These are phyloP conservation scores for Aspergillus saccharolyticus DNA, from an alignment of 495 filamentous ascomycete species.

Conservation along the genomic window DNA sequence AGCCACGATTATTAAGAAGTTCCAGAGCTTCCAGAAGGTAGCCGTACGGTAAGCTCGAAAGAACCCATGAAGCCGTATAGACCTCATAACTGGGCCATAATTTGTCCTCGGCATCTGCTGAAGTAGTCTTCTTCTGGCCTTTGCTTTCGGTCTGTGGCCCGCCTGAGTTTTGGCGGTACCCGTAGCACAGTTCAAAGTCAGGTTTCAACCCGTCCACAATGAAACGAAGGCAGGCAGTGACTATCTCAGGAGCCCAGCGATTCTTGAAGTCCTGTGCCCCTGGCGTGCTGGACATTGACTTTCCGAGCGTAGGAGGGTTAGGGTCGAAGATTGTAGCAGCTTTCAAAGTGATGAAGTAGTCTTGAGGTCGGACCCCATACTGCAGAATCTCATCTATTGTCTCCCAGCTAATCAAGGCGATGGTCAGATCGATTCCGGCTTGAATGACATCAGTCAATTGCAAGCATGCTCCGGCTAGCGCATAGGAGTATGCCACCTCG, in stretches of 20 bases:
- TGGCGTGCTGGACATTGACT: not conserved
- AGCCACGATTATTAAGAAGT: slow-evolving; percentile 10
- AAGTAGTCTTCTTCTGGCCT: not conserved
- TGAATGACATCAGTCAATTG: slow-evolving; percentile 16
- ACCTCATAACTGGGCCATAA: not conserved
- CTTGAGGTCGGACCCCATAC: slow-evolving; percentile 16
- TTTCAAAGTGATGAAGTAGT: not conserved
- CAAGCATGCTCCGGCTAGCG: slow-evolving; percentile 27
- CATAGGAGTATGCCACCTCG: slow-evolving; percentile 31
- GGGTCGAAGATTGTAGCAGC: not conserved
- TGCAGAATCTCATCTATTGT: slow-evolving; percentile 27
- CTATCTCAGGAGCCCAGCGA: not conserved
- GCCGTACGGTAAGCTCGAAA: slow-evolving; percentile 22
- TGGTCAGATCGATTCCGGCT: slow-evolving; percentile 24
- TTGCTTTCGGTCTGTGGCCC: no score
- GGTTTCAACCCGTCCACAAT: not conserved
- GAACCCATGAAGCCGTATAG: not conserved
- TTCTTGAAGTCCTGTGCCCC: not conserved
- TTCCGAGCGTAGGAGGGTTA: not conserved
- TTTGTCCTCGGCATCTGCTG: not conserved
- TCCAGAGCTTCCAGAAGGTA: slow-evolving; percentile 15
- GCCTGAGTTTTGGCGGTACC: no score
- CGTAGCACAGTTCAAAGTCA: not conserved
- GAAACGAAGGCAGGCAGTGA: not conserved
- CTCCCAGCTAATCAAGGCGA: slow-evolving; percentile 23